Conservation (phyloP, 768 basidiomycete genomes). For the Glaciozyma antarctica region DNA sequence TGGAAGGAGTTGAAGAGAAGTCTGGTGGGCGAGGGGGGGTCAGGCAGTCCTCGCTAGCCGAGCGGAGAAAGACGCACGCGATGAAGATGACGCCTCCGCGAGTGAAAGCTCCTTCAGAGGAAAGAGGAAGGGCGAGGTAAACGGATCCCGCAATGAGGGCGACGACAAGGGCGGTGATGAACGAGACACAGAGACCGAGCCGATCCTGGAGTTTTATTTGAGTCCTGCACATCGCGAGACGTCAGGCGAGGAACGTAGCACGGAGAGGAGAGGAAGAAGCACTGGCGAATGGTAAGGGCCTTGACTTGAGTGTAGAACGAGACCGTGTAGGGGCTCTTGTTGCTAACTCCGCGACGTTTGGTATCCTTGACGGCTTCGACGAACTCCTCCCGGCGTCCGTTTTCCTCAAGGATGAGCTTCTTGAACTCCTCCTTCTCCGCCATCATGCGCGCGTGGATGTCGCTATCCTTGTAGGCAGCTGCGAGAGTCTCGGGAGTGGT, state of each 20-base stretch:
- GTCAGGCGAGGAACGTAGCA: not conserved
- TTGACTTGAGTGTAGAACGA: constrained; percentile 63
- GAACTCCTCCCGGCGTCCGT: constrained; percentile 56
- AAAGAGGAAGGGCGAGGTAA: constrained; percentile 61
- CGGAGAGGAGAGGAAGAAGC: not conserved
- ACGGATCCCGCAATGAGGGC: constrained; percentile 11
- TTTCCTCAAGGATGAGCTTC: constrained; percentile 50
- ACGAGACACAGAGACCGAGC: constrained; percentile 49
- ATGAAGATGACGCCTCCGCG: constrained; percentile 1
- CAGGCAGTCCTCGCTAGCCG: not conserved
- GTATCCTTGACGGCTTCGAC: constrained; percentile 57
- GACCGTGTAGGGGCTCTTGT: constrained; percentile 71
- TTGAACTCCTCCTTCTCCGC: constrained; percentile 50
- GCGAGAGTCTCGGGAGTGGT: constrained; percentile 61
- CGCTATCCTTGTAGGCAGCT: constrained; percentile 50
- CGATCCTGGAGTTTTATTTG: constrained; percentile 56
- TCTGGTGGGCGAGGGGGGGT: not conserved
- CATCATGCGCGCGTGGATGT: constrained; percentile 43
- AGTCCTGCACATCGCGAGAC: constrained; percentile 36
- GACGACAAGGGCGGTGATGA: constrained; percentile 35
- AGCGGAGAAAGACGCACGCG: constrained; percentile 47
- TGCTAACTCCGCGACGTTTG: not conserved
- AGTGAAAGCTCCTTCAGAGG: constrained; percentile 65
- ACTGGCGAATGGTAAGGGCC: constrained; percentile 60
- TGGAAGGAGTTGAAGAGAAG: constrained; percentile 48